Evolutionary conservation across 352 stramenopile genomes (phyloP).

Genomic region (Thraustochytrium sp.): DNA sequence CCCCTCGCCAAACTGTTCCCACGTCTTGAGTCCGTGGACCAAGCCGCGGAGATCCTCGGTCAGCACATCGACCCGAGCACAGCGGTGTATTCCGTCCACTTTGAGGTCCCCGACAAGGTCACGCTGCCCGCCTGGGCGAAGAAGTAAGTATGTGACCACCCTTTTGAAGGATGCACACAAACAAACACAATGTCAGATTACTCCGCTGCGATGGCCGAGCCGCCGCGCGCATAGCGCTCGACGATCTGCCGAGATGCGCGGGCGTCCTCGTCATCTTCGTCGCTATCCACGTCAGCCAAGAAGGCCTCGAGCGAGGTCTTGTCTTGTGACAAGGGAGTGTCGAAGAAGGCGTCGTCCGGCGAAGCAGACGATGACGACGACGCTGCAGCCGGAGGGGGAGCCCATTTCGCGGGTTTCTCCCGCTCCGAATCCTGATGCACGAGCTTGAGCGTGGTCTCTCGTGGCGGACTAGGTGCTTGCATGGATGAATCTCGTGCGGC

Average conservation of each 20-base stretch:
- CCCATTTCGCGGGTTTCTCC: too few species aligned
- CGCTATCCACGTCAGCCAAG: slow-evolving; percentile 1
- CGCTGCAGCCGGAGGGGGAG: background rate
- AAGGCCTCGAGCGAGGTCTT: slow-evolving; percentile 8
- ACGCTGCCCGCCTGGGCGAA: background rate
- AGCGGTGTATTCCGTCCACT: slow-evolving; percentile 9
- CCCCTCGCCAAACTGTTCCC: background rate
- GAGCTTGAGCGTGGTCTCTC: too few species aligned
- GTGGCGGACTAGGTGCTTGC: too few species aligned
- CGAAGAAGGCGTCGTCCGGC: background rate
- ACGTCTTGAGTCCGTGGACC: background rate
- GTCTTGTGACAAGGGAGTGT: background rate
- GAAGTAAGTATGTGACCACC: too few species aligned
- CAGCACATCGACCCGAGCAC: background rate
- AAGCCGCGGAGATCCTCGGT: background rate
- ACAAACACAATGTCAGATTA: too few species aligned
- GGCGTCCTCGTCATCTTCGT: background rate
- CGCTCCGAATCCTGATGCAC: too few species aligned
- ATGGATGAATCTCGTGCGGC: too few species aligned
- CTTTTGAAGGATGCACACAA: too few species aligned
- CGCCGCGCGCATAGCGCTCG: too few species aligned
- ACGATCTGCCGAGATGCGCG: too few species aligned
- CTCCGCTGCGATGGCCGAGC: too few species aligned
- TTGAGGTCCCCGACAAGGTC: background rate
- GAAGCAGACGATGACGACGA: background rate